These are phyloP conservation scores for Salix udensis DNA, from an alignment of 345 rosid species.

Conservation along the genomic window DNA sequence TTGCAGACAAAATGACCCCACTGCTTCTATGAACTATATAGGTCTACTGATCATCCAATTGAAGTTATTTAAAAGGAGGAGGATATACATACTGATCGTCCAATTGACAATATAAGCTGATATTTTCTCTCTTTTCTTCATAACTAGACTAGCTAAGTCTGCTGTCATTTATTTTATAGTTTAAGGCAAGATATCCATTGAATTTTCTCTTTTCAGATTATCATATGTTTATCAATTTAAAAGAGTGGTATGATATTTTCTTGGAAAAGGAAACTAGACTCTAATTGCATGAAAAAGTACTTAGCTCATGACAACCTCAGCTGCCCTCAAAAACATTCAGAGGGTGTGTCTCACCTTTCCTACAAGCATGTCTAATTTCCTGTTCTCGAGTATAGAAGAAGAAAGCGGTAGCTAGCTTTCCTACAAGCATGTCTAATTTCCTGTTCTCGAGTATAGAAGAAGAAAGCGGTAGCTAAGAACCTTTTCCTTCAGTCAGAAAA, in stretches of 20 bases:
- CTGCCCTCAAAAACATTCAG: too few species aligned
- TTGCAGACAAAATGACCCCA: neutral
- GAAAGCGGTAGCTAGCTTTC: neutral
- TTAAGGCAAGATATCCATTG: neutral
- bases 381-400: neutral
- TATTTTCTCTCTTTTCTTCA: neutral
- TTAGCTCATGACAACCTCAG: neutral
- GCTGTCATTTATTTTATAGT: neutral
- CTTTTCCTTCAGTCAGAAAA: neutral
- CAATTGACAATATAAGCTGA: neutral
- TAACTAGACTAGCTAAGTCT: neutral
- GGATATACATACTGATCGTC: neutral
- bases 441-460: neutral
- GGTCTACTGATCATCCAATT: too few species aligned
- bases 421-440: neutral
- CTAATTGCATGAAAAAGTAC: neutral
- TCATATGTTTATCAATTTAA: too few species aligned
- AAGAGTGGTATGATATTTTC: too few species aligned
- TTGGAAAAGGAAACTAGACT: too few species aligned
- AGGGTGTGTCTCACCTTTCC: too few species aligned
- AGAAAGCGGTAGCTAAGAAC: neutral
- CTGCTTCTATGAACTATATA: neutral
- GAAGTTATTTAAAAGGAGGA: neutral
- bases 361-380: neutral
- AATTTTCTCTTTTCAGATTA: too few species aligned